Evolutionary conservation across 768 basidiomycete species (phyloP).

Genomic region (Lanmaoa rubissima): DNA sequence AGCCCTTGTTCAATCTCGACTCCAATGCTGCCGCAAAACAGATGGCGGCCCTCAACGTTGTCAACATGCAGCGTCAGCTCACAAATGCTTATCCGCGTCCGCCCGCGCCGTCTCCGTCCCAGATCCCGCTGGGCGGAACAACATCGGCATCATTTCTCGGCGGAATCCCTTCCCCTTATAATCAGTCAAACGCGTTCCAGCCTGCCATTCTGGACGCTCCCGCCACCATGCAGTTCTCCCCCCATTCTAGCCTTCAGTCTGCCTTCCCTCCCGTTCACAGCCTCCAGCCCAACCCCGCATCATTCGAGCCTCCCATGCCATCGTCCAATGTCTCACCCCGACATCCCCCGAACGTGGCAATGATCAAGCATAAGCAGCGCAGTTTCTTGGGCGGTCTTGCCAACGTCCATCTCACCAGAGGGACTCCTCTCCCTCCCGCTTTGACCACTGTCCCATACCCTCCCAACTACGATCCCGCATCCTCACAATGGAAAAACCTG

Average conservation of each 20-base stretch:
- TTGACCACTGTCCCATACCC: conserved; percentile 61
- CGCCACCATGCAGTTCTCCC: conserved; percentile 40
- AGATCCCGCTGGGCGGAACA: conserved; percentile 48
- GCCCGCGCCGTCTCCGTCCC: conserved; percentile 37
- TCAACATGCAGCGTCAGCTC: conserved; percentile 46
- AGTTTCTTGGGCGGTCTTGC: conserved; percentile 62
- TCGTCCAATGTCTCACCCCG: conserved; percentile 38
- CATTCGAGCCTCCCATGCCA: conserved; percentile 47
- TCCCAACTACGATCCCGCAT: conserved; percentile 58
- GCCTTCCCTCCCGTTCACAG: conserved; percentile 40
- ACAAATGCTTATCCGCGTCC: conserved; percentile 54
- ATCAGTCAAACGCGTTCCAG: conserved; percentile 33
- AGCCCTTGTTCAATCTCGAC: conserved; percentile 56
- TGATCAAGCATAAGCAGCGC: conserved; percentile 54
- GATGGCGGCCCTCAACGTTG: conserved; percentile 73
- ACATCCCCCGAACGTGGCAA: conserved; percentile 32
- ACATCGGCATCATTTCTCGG: conserved; percentile 69
- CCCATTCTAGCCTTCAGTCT: conserved; percentile 47
- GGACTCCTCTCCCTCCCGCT: conserved; percentile 70
- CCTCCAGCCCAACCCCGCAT: conserved; percentile 32
- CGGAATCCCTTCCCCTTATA: conserved; percentile 44
- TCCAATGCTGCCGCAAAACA: conserved; percentile 71
- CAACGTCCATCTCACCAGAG: conserved; percentile 53
- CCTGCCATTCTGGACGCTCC: conserved; percentile 42
- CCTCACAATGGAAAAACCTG: conserved; percentile 63